Evolutionary conservation across 208 protist species (phyloP).

Genomic region (Balamuthia mandrillaris): DNA sequence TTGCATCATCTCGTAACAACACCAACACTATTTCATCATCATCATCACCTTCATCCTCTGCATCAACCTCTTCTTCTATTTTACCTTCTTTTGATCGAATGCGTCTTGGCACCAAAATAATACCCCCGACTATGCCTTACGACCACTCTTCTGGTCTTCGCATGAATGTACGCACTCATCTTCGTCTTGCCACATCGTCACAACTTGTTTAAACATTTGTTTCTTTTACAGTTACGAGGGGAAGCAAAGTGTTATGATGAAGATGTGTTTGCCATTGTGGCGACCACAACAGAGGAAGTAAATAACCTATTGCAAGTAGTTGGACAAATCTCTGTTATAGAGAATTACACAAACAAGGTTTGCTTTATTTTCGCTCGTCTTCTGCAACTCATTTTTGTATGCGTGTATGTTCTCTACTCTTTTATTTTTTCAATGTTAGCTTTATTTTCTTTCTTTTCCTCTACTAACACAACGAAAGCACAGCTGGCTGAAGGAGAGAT

Average conservation of each 20-base stretch:
- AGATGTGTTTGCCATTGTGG: slow-evolving; percentile 16
- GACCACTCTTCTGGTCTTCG: no score
- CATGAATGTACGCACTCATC: no score
- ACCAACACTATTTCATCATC: no score
- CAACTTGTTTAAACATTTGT: not conserved
- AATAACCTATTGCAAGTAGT: slow-evolving; percentile 19
- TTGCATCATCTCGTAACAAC: no score
- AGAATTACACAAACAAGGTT: not conserved
- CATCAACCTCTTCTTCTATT: no score
- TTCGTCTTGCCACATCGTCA: not conserved
- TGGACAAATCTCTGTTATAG: slow-evolving; percentile 1
- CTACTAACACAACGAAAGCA: not conserved
- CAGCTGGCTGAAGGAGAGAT: slow-evolving; percentile 17
- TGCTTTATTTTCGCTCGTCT: not conserved
- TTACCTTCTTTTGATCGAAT: no score
- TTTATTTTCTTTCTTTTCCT: no score
- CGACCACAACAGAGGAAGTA: slow-evolving; percentile 3
- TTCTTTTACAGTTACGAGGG: not conserved
- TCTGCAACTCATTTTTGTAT: not conserved
- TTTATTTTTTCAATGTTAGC: not conserved
- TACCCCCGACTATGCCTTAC: no score
- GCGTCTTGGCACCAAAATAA: no score
- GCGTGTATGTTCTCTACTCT: not conserved
- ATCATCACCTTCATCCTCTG: no score
- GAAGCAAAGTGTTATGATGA: not conserved